Conservation (phyloP, 208 protist species). For the Angomonas ambiguus region DNA sequence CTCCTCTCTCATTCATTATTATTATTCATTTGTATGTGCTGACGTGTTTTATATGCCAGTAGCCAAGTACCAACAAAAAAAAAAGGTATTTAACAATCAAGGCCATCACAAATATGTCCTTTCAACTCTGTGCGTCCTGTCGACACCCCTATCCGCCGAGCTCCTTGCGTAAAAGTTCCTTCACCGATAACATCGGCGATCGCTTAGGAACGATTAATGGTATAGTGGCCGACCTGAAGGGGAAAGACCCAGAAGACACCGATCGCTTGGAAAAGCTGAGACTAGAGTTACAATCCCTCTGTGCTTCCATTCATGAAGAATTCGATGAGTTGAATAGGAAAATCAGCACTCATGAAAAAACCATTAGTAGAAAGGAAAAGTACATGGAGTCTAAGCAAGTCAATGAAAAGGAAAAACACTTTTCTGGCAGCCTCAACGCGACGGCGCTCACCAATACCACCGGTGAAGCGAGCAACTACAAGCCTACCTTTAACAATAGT, state of each 20-base stretch:
- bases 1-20: neutral
- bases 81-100: neutral
- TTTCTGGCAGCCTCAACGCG: neutral
- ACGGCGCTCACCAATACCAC: neutral
- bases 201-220: constrained; percentile 40
- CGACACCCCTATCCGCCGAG: constrained; percentile 62
- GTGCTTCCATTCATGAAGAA: constrained; percentile 68
- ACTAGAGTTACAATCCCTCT: constrained; percentile 54
- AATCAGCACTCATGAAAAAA: constrained; percentile 2
- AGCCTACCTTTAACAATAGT: constrained; percentile 51
- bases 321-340: constrained; percentile 36
- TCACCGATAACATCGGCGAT: constrained; percentile 66
- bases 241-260: constrained; percentile 34
- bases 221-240: constrained; percentile 34
- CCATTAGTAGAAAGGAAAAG: constrained; percentile 8
- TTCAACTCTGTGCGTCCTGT: constrained; percentile 76
- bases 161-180: constrained; percentile 44
- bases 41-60: constrained; percentile 10
- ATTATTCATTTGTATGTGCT: constrained; percentile 15
- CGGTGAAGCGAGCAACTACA: constrained; percentile 12
- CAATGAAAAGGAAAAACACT: neutral
- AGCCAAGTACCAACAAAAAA: no score
- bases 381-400: neutral
- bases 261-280: constrained; percentile 40
- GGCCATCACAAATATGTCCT: constrained; percentile 26